Evolutionary conservation across 208 protist species (phyloP).

Genomic region (Porcisia deanei): DNA sequence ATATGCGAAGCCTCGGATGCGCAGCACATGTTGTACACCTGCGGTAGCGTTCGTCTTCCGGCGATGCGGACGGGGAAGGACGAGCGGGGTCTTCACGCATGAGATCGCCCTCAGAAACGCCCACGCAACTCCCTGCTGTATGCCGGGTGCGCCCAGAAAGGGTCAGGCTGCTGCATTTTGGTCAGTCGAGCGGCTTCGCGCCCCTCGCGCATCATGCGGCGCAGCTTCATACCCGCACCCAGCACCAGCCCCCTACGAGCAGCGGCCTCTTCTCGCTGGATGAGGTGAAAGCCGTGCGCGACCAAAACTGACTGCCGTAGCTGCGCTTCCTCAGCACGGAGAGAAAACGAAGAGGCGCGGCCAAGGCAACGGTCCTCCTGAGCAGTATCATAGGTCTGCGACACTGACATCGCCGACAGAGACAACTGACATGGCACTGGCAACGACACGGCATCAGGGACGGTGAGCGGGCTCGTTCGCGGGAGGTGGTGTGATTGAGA

Average conservation of each 20-base stretch:
- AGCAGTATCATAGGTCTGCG: background rate
- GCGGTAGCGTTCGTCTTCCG: background rate
- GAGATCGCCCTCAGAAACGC: background rate
- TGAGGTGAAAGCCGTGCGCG: background rate
- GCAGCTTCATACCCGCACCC: slow-evolving; percentile 17
- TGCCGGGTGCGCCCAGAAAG: background rate
- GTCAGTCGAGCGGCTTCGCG: background rate
- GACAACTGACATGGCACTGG: background rate
- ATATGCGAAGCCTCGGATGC: slow-evolving; percentile 1
- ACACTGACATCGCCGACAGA: background rate
- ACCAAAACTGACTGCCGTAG: background rate
- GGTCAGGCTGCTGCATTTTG: background rate
- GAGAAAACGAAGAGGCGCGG: background rate
- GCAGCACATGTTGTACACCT: background rate
- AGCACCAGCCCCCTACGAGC: slow-evolving; percentile 16
- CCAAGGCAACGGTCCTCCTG: background rate
- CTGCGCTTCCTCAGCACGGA: background rate
- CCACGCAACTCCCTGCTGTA: background rate
- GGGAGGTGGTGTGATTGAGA: background rate
- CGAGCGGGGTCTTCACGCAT: background rate
- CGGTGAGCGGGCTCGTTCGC: background rate
- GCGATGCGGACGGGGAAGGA: background rate
- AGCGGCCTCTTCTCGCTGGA: slow-evolving; percentile 7
- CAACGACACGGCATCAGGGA: background rate
- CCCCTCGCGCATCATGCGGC: slow-evolving; percentile 17